These are phyloP conservation scores for Hypholoma sublateritium DNA, from an alignment of 768 basidiomycete genomes.

Conservation along the genomic window DNA sequence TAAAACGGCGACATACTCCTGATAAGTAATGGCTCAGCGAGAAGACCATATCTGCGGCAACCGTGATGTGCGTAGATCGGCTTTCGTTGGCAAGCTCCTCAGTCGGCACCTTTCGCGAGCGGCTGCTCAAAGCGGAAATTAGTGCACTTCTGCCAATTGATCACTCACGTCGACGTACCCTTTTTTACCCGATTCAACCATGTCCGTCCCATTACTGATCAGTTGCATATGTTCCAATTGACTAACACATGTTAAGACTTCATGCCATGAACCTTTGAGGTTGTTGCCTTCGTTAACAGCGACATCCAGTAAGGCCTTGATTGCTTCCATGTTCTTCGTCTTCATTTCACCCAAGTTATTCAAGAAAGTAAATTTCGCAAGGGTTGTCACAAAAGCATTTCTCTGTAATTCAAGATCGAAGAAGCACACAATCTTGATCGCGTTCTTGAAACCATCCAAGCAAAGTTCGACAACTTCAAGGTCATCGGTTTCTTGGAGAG, in stretches of 20 bases:
- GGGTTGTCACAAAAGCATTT: slow-evolving; percentile 97
- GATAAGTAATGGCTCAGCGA: slow-evolving; percentile 92
- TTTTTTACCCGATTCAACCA: slow-evolving; percentile 75
- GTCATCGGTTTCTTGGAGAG: slow-evolving; percentile 94
- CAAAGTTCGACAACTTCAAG: slow-evolving; percentile 89
- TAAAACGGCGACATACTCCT: slow-evolving; percentile 61
- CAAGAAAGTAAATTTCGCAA: slow-evolving; percentile 95
- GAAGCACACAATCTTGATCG: slow-evolving; percentile 95
- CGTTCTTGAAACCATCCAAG: slow-evolving; percentile 93
- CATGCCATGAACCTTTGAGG: slow-evolving; percentile 94
- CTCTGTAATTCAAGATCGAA: slow-evolving; percentile 97
- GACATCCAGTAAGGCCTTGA: slow-evolving; percentile 91
- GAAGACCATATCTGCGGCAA: slow-evolving; percentile 99
- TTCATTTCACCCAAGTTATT: slow-evolving; percentile 99
- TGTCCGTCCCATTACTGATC: slow-evolving; percentile 87
- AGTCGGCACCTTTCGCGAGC: slow-evolving; percentile 65
- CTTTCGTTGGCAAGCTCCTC: slow-evolving; percentile 98
- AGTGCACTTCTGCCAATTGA: neutral
- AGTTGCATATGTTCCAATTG: slow-evolving; percentile 99
- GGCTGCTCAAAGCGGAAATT: slow-evolving; percentile 29
- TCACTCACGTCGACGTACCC: slow-evolving; percentile 53
- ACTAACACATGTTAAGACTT: slow-evolving; percentile 95
- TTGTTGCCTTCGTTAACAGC: slow-evolving; percentile 97
- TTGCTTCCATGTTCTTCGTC: slow-evolving; percentile 98
- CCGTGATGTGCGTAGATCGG: slow-evolving; percentile 95